Conservation (phyloP, 23 red algal genomes). For the Agarophyton chilense region DNA sequence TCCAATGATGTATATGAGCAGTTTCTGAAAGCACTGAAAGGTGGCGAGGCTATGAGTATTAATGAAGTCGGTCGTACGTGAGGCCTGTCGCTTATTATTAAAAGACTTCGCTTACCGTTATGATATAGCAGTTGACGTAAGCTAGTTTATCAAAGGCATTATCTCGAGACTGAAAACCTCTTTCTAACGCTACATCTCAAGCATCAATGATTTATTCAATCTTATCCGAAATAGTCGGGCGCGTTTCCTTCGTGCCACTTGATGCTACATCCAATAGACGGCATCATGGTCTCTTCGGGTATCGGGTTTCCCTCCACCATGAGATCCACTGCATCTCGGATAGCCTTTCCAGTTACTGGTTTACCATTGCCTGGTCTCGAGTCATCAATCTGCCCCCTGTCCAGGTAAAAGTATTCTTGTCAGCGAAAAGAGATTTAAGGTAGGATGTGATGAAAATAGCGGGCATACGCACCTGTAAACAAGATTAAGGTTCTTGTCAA, state of each 20-base stretch:
- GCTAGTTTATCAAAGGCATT: too few species aligned
- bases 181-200: too few species aligned
- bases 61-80: not conserved
- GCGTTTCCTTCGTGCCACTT: constrained; percentile 75
- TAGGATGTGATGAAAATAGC: not conserved
- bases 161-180: too few species aligned
- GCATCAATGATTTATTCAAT: too few species aligned
- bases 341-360: constrained; percentile 44
- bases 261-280: constrained; percentile 89
- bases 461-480: constrained; percentile 54
- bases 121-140: too few species aligned
- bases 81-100: too few species aligned
- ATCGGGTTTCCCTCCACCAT: constrained; percentile 52
- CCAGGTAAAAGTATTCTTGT: not conserved
- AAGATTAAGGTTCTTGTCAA: constrained; percentile 58
- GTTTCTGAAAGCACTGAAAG: not conserved
- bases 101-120: too few species aligned
- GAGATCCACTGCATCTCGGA: constrained; percentile 69
- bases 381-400: constrained; percentile 84
- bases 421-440: not conserved
- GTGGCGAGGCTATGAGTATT: not conserved
- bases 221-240: constrained; percentile 39
- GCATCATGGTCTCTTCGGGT: constrained; percentile 41
- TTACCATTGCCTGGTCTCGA: constrained; percentile 72
- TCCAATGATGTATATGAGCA: not conserved